Percentiles rank a stretch among this genome's conserved stretches.
Evolutionary conservation across 2,329 filamentous ascomycete genomes (phyloP).

Genomic region (Alternaria sp.): DNA sequence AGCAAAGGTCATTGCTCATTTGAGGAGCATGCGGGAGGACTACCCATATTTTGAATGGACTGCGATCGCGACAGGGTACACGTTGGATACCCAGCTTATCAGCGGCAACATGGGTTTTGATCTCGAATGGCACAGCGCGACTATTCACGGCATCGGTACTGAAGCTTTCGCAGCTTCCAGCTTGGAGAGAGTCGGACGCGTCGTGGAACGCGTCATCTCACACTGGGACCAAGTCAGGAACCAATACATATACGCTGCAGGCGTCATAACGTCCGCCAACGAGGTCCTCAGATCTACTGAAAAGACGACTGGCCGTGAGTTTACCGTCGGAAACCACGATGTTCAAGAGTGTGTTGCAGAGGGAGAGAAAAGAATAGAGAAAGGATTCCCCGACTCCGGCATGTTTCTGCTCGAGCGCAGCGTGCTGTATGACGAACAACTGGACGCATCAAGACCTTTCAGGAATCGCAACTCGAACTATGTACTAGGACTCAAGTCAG

Average conservation of each 20-base stretch:
- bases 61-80: constrained; percentile 44
- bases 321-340: constrained; percentile 40
- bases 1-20: constrained; percentile 39
- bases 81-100: constrained; percentile 40
- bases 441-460: constrained; percentile 36
- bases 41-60: constrained; percentile 40
- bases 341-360: constrained; percentile 46
- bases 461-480: constrained; percentile 28
- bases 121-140: constrained; percentile 50
- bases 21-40: constrained; percentile 21
- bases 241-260: constrained; percentile 45
- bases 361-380: constrained; percentile 42
- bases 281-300: constrained; percentile 42
- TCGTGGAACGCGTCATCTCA: constrained; percentile 32
- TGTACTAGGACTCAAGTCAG: constrained; percentile 21
- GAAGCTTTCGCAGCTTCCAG: constrained; percentile 48
- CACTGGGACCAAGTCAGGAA: constrained; percentile 46
- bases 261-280: constrained; percentile 40
- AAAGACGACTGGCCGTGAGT: constrained; percentile 33
- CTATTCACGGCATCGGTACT: constrained; percentile 44
- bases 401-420: constrained; percentile 50
- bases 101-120: constrained; percentile 48
- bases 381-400: constrained; percentile 48
- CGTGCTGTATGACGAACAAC: constrained; percentile 44
- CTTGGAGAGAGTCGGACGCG: constrained; percentile 37